These are phyloP conservation scores for Phytophthora boehmeriae DNA, from an alignment of 352 stramenopile species.

Conservation along the genomic window DNA sequence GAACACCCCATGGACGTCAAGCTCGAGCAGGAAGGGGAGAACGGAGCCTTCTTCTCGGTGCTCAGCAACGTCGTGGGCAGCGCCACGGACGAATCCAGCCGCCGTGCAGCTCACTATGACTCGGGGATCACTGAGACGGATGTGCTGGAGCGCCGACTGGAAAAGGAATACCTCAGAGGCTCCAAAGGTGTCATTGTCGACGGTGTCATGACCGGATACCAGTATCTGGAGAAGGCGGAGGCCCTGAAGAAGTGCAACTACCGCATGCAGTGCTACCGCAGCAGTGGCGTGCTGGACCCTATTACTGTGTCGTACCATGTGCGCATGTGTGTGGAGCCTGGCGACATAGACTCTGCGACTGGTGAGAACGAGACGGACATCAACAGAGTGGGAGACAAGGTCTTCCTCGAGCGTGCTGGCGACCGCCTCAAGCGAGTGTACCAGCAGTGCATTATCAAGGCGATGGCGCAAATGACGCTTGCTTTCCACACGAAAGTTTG, in stretches of 20 bases:
- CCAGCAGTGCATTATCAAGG: conserved; percentile 74
- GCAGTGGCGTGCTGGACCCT: conserved; percentile 81
- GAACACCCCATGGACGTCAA: too few species aligned
- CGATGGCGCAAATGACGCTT: conserved; percentile 64
- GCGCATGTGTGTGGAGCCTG: too few species aligned
- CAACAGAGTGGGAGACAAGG: conserved; percentile 75
- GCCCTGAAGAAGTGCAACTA: conserved; percentile 63
- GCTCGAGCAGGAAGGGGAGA: conserved; percentile 58
- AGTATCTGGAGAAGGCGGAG: too few species aligned
- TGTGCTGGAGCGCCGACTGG: too few species aligned
- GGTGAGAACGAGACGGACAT: too few species aligned
- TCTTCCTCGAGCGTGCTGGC: conserved; percentile 71
- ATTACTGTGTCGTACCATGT: too few species aligned
- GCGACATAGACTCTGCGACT: too few species aligned
- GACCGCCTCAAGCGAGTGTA: conserved; percentile 75
- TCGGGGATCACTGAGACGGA: too few species aligned
- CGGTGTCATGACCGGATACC: too few species aligned
- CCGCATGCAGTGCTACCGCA: conserved; percentile 88
- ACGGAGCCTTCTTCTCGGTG: conserved; percentile 61
- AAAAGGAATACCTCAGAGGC: too few species aligned
- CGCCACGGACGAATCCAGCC: conserved; percentile 27
- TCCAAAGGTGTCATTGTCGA: too few species aligned
- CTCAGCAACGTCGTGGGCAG: conserved; percentile 68
- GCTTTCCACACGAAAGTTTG: conserved; percentile 85
- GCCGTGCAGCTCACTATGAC: too few species aligned